Percentiles rank a stretch among this genome's conserved stretches.
phyloP scores from a whole-genome alignment of 768 basidiomycete genomes.

The Imleria badia region DNA sequence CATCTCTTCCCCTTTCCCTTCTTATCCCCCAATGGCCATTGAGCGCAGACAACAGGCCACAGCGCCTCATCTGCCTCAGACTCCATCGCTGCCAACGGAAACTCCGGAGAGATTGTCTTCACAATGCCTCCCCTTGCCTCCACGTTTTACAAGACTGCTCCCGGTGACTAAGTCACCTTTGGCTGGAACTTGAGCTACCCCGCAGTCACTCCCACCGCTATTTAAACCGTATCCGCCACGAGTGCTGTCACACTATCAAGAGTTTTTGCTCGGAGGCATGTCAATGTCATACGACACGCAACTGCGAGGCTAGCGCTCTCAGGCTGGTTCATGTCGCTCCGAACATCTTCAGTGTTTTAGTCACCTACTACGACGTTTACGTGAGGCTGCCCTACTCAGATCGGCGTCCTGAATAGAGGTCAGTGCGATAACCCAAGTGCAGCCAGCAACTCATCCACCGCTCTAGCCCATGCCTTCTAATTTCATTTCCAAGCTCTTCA shows the following conservation, averaged over 20 bases:
- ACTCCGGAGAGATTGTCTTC: constrained; percentile 47
- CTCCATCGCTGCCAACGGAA: constrained; percentile 39
- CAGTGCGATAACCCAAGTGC: not conserved
- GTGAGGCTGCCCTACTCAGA: not conserved
- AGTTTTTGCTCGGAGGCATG: not conserved
- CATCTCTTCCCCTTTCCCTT: not conserved
- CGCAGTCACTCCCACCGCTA: constrained; percentile 46
- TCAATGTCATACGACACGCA: constrained; percentile 2
- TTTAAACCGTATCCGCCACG: constrained; percentile 67
- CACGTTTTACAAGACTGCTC: constrained; percentile 64
- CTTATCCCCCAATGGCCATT: constrained; percentile 12
- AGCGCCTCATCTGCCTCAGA: not conserved
- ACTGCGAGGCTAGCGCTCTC: not conserved
- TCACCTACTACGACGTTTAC: not conserved
- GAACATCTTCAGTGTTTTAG: not conserved
- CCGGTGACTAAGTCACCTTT: constrained; percentile 56
- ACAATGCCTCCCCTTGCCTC: constrained; percentile 59
- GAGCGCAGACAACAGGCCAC: constrained; percentile 27
- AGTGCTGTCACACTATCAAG: too few relatives aligned
- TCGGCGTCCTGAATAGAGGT: not conserved
- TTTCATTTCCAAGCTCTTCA: constrained; percentile 33
- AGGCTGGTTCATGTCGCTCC: not conserved
- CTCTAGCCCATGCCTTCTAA: constrained; percentile 24
- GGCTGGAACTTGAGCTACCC: constrained; percentile 74
- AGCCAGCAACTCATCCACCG: not conserved